A percentile compares a stretch with the other conserved stretches of the same genome.
These are phyloP conservation scores for Debaryomyces castellii DNA, from an alignment of 805 yeast species.

Conservation along the genomic window DNA sequence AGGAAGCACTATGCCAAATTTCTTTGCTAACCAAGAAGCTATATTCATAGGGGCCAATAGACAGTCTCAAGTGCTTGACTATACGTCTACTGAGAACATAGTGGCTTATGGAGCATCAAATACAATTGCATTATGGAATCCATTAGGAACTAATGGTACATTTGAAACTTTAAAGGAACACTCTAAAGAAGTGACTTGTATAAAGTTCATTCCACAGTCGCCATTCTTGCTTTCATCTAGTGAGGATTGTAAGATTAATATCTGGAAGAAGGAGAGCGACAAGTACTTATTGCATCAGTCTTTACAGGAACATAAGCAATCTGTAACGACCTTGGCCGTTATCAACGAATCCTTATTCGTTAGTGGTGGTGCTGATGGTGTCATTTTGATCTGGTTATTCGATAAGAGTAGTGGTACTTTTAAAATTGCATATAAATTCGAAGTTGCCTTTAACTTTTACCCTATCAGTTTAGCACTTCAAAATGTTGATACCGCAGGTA, in stretches of 20 bases:
- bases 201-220: conserved; percentile 48
- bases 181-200: conserved; percentile 62
- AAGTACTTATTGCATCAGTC: conserved; percentile 30
- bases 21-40: conserved; percentile 42
- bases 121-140: conserved; percentile 69
- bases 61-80: conserved; percentile 61
- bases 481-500: conserved; percentile 25
- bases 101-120: conserved; percentile 75
- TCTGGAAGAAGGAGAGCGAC: conserved; percentile 49
- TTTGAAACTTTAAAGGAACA: conserved; percentile 60
- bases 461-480: conserved; percentile 34
- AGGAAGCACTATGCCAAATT: neutral
- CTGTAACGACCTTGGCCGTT: conserved; percentile 57
- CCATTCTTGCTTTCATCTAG: conserved; percentile 56
- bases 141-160: conserved; percentile 52
- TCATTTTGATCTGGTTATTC: conserved; percentile 51
- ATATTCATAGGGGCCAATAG: conserved; percentile 72
- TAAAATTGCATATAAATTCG: conserved; percentile 26
- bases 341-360: conserved; percentile 39
- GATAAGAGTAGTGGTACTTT: conserved; percentile 14
- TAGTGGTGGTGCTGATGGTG: conserved; percentile 67
- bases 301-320: conserved; percentile 42
- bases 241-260: conserved; percentile 60
- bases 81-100: conserved; percentile 30
- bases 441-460: conserved; percentile 46